These are phyloP conservation scores for Daldinia caldariorum DNA, from an alignment of 495 filamentous ascomycete species.

Conservation along the genomic window DNA sequence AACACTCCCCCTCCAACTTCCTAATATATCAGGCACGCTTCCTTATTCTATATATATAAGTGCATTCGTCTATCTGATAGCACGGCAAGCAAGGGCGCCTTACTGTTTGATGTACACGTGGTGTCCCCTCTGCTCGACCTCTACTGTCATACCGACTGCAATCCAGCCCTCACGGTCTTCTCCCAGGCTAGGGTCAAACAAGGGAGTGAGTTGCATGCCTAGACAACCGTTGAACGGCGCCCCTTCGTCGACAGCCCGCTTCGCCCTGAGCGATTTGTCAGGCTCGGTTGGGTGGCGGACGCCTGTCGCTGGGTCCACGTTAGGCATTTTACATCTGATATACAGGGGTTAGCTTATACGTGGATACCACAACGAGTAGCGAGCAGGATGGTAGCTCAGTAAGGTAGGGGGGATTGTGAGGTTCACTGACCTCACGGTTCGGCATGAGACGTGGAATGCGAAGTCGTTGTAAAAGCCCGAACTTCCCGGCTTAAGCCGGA, in stretches of 20 bases:
- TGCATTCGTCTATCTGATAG: neutral
- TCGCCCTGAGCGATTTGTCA: slow-evolving; percentile 72
- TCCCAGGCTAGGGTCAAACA: slow-evolving; percentile 52
- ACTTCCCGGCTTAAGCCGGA: slow-evolving; percentile 65
- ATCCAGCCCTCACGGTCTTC: slow-evolving; percentile 53
- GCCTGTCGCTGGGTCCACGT: slow-evolving; percentile 80
- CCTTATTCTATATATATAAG: neutral
- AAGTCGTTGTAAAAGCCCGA: slow-evolving; percentile 45
- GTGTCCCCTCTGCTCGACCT: slow-evolving; percentile 51
- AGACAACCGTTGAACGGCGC: slow-evolving; percentile 75
- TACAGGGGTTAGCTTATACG: slow-evolving; percentile 22
- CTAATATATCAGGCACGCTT: neutral
- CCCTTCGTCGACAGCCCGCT: slow-evolving; percentile 78
- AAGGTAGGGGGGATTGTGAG: neutral
- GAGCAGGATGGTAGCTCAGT: neutral
- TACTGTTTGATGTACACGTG: slow-evolving; percentile 56
- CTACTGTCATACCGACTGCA: slow-evolving; percentile 57
- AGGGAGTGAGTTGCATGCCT: slow-evolving; percentile 84
- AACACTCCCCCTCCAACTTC: neutral
- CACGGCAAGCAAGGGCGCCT: slow-evolving; percentile 5
- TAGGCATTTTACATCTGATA: slow-evolving; percentile 79
- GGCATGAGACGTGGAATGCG: slow-evolving; percentile 69
- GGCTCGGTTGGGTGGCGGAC: slow-evolving; percentile 76
- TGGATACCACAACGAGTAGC: neutral
- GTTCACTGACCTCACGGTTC: slow-evolving; percentile 65